Evolutionary conservation across 164 flowering plant genomes (phyloP), one percentile per base, ranked within the genome.

Genomic region (Umbilicus rupestris): DNA sequence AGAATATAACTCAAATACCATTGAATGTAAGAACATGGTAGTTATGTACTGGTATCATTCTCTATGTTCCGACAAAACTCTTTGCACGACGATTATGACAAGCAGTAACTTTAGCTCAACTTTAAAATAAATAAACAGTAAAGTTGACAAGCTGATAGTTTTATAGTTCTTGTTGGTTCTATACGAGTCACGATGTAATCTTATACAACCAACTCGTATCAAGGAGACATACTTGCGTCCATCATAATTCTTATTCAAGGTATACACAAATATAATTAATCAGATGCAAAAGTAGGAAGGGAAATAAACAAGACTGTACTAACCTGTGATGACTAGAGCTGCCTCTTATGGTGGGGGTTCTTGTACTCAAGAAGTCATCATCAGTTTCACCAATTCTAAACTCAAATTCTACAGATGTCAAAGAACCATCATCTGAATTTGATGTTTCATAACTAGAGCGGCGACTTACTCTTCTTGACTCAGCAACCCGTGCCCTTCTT

Each of bases 391-490:
- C 86, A 63, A 77, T 72, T 74, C 93, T 79, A 75, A 79, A 83
- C 22, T 87, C 97, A 7, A 79, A 79, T 42, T 86, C 96, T 35
- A 76, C 77, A 64, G 95, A 90, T 65, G 86, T 66, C 67, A 87
- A 91, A 55, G 98, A 88, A 64, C 96, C 85, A 58, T 90, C 96
- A 78, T 89, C 96, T 55, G 90, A 87, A 73, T 84, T 85, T 3
- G 94, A 90, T 37, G 80, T 69, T 72, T 90, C 95, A 72, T 75
- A 81, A 72, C 87, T 84, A 17, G 82, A 76, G 29, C 78, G 85
- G 1, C 79, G 86, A 68, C 72, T 85, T 69, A 80, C 90, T 52
- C 95, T 83, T 71, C 90, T 83, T 62, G 85, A 46, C 57, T 79
- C 83, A 66, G 76, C 69, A 15, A 70, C 80, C 77, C 96, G 79